A percentile compares a stretch with the other conserved stretches of the same genome.
Conservation (phyloP, 805 yeast species). For the Yamadazyma endophytica region DNA sequence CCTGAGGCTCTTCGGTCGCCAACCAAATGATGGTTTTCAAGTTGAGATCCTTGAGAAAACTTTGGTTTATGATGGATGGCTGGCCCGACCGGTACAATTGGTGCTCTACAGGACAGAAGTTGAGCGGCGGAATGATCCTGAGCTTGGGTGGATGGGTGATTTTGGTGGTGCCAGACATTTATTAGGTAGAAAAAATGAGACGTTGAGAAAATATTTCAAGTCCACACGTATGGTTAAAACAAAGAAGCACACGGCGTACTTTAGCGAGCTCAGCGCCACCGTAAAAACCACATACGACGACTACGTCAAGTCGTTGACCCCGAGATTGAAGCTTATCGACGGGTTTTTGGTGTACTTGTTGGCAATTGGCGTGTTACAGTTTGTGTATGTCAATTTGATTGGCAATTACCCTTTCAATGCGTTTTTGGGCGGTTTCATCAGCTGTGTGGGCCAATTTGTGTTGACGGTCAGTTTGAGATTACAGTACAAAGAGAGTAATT, state of each 20-base stretch:
- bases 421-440: slow-evolving; percentile 85
- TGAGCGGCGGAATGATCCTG: slow-evolving; percentile 86
- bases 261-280: slow-evolving; percentile 13
- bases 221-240: no score
- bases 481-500: slow-evolving; percentile 41
- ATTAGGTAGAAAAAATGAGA: slow-evolving; percentile 1
- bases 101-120: slow-evolving; percentile 92
- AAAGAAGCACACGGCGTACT: slow-evolving; percentile 1
- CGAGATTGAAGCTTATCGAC: slow-evolving; percentile 66
- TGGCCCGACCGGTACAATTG: slow-evolving; percentile 88
- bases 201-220: no score
- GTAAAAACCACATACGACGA: slow-evolving; percentile 30
- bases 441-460: slow-evolving; percentile 95
- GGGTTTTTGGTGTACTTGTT: slow-evolving; percentile 72
- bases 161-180: slow-evolving; percentile 9
- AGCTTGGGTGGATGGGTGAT: slow-evolving; percentile 51
- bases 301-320: slow-evolving; percentile 32
- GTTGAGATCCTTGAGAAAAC: slow-evolving; percentile 70
- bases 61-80: slow-evolving; percentile 90
- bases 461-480: slow-evolving; percentile 77
- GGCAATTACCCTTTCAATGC: slow-evolving; percentile 98
- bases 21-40: slow-evolving; percentile 86
- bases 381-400: slow-evolving; percentile 66
- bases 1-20: slow-evolving; percentile 94
- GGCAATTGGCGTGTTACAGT: slow-evolving; percentile 71